phyloP scores from a whole-genome alignment of 2,329 filamentous ascomycete species.

The Sporothrix sp. region DNA sequence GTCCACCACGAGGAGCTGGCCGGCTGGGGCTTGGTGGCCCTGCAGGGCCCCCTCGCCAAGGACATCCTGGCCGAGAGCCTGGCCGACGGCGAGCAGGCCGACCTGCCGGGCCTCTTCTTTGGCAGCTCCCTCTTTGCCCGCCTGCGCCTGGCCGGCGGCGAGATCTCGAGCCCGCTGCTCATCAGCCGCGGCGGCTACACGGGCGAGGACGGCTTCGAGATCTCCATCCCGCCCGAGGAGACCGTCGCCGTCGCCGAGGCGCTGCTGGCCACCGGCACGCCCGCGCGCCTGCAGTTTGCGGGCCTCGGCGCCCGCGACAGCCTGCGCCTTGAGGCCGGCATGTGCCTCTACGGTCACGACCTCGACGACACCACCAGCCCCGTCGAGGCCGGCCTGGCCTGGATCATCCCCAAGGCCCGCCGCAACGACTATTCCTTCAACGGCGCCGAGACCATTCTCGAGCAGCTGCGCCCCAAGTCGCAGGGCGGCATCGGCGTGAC shows the following conservation, averaged over 20 bases:
- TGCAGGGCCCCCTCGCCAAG: slow-evolving; percentile 75
- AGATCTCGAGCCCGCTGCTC: slow-evolving; percentile 45
- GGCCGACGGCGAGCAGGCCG: slow-evolving; percentile 36
- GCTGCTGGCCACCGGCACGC: slow-evolving; percentile 55
- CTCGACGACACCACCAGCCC: slow-evolving; percentile 66
- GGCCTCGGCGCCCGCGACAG: slow-evolving; percentile 88
- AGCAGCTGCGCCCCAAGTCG: slow-evolving; percentile 63
- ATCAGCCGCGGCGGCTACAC: slow-evolving; percentile 91
- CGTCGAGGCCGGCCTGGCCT: slow-evolving; percentile 49
- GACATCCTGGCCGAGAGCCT: slow-evolving; percentile 59
- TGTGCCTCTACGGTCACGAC: slow-evolving; percentile 99
- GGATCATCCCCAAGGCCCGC: slow-evolving; percentile 78
- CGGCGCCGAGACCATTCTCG: slow-evolving; percentile 66
- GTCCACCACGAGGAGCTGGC: slow-evolving; percentile 43
- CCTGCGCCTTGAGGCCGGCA: slow-evolving; percentile 86
- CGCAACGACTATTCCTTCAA: slow-evolving; percentile 62
- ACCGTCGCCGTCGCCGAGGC: slow-evolving; percentile 58
- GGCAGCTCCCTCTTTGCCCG: slow-evolving; percentile 61
- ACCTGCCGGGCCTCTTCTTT: slow-evolving; percentile 68
- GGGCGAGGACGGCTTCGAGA: slow-evolving; percentile 96
- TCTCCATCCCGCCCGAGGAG: slow-evolving; percentile 65
- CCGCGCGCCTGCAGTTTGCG: slow-evolving; percentile 60
- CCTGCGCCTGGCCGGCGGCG: slow-evolving; percentile 44
- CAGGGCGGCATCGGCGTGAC: slow-evolving; percentile 62
- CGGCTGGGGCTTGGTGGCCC: slow-evolving; percentile 68